Conservation (phyloP, 2,329 filamentous ascomycete species). For the Fusarium camptoceras region DNA sequence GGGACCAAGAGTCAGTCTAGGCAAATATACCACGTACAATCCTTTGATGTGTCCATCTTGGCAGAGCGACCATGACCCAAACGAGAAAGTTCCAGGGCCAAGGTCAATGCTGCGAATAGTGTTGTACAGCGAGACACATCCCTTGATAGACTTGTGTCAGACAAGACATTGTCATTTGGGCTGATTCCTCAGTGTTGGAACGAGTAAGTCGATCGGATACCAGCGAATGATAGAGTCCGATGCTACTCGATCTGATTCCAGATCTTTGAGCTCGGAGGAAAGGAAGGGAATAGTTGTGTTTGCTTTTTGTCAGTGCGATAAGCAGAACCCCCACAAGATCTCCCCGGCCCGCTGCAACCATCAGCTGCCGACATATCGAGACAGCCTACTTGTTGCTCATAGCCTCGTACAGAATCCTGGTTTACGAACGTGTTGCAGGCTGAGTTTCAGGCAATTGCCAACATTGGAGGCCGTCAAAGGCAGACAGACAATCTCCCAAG, state of each 20-base stretch:
- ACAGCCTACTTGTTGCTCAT: not conserved
- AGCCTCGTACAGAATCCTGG: constrained; percentile 3
- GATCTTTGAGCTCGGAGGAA: constrained; percentile 1
- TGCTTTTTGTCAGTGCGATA: constrained; percentile 23
- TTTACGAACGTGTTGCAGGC: constrained; percentile 15
- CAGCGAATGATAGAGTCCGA: not conserved
- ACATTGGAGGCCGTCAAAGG: constrained; percentile 18
- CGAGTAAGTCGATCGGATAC: not conserved
- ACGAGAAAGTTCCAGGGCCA: not conserved
- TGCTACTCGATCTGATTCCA: not conserved
- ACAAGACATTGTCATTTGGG: constrained; percentile 5
- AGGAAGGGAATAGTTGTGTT: constrained; percentile 15
- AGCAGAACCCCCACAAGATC: constrained; percentile 38
- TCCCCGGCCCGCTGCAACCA: constrained; percentile 32
- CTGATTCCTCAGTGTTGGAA: constrained; percentile 2
- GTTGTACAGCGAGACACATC: constrained; percentile 17
- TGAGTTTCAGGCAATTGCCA: constrained; percentile 1
- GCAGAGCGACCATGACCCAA: not conserved
- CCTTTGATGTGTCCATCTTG: not conserved
- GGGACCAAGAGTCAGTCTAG: not conserved
- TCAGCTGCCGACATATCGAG: constrained; percentile 29
- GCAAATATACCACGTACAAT: not conserved
- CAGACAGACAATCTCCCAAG: not conserved
- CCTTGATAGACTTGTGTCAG: constrained; percentile 1
- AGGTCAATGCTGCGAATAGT: constrained; percentile 16